phyloP scores from a whole-genome alignment of 140 eudicot genomes.

The Senecio squalidus region DNA sequence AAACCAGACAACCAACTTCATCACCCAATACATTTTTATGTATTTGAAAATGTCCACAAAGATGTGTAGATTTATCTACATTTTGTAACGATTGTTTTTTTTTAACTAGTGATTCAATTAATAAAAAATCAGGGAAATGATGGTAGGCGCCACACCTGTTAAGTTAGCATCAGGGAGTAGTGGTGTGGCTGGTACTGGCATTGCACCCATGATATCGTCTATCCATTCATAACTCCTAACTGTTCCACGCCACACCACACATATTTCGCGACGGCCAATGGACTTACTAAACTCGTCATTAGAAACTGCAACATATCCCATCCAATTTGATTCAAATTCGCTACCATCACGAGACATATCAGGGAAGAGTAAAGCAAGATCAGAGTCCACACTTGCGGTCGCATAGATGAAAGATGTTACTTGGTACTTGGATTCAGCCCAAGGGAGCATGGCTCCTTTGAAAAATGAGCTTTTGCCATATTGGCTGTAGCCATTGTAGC shows the following conservation, averaged over 20 bases:
- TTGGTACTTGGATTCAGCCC: constrained; percentile 16
- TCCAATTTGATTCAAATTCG: constrained; percentile 25
- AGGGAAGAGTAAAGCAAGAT: neutral
- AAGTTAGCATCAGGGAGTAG: neutral
- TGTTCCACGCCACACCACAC: constrained; percentile 35
- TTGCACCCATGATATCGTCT: constrained; percentile 8
- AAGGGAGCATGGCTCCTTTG: constrained; percentile 22
- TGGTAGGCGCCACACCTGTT: no score
- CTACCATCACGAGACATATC: constrained; percentile 5
- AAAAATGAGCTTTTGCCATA: constrained; percentile 24
- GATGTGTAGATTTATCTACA: no score
- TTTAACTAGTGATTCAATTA: no score
- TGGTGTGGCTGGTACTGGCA: constrained; percentile 16
- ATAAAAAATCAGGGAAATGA: no score
- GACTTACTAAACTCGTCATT: constrained; percentile 18
- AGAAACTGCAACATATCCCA: constrained; percentile 31
- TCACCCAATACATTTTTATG: no score
- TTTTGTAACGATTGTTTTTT: no score
- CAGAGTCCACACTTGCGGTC: constrained; percentile 1
- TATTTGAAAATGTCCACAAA: no score
- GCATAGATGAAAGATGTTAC: constrained; percentile 32
- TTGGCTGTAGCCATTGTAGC: constrained; percentile 18
- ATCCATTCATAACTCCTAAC: constrained; percentile 22
- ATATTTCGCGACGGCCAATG: constrained; percentile 29
- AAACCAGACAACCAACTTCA: no score